phyloP scores from a whole-genome alignment of 2,329 filamentous ascomycete species.

The Tetracladium maxilliforme region DNA sequence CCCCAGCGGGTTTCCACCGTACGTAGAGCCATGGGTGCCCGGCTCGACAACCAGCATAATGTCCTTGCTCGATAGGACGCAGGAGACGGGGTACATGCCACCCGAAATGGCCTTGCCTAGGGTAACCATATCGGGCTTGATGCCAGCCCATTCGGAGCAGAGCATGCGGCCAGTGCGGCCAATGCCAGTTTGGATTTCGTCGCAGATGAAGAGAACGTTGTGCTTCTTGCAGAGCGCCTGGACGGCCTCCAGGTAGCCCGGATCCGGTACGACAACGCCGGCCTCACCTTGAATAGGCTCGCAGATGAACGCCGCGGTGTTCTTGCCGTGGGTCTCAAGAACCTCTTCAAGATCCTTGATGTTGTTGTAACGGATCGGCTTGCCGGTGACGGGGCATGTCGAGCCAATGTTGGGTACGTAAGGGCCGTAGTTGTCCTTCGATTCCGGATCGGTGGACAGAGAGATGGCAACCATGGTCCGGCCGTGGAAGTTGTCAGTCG shows the following conservation, averaged over 20 bases:
- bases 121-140: constrained; percentile 90
- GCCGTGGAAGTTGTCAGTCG: constrained; percentile 89
- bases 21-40: constrained; percentile 95
- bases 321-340: constrained; percentile 65
- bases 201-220: constrained; percentile 90
- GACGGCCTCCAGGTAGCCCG: constrained; percentile 70
- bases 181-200: constrained; percentile 98
- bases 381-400: constrained; percentile 57
- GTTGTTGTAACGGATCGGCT: constrained; percentile 76
- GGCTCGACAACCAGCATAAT: constrained; percentile 94
- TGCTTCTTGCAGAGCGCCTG: constrained; percentile 83
- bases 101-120: constrained; percentile 96
- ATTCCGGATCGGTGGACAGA: constrained; percentile 89
- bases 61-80: constrained; percentile 74
- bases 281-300: constrained; percentile 97
- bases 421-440: constrained; percentile 89
- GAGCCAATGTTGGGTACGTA: constrained; percentile 85
- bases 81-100: constrained; percentile 97
- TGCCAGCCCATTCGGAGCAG: constrained; percentile 84
- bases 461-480: constrained; percentile 93
- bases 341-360: constrained; percentile 65
- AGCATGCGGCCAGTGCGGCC: constrained; percentile 88
- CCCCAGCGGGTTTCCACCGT: constrained; percentile 90
- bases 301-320: constrained; percentile 84
- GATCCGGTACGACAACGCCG: constrained; percentile 87